Percentiles rank a stretch among this genome's conserved stretches.
Evolutionary conservation across 306 rosid genomes (phyloP).

Genomic region (Cicer yamashitae): DNA sequence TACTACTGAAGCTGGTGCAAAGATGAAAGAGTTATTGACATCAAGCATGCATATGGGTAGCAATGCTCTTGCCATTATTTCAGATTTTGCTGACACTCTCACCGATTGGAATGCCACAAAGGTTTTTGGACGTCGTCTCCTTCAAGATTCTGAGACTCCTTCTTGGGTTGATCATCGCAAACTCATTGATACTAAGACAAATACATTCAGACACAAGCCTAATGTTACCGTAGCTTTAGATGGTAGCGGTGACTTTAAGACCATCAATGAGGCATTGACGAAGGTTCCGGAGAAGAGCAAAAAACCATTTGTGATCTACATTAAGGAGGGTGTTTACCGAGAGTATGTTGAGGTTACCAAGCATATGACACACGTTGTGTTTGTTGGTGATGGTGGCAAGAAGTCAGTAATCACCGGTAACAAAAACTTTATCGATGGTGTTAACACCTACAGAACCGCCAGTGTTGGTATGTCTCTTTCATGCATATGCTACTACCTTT

Average conservation of each 20-base stretch:
- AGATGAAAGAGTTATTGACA: constrained; percentile 58
- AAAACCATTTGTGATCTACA: constrained; percentile 55
- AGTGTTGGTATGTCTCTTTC: constrained; percentile 55
- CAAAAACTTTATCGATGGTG: constrained; percentile 60
- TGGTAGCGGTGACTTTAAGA: constrained; percentile 59
- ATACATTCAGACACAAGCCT: constrained; percentile 27
- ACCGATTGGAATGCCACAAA: constrained; percentile 28
- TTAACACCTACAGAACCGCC: constrained; percentile 58
- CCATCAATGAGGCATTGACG: constrained; percentile 54
- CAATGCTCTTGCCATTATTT: constrained; percentile 65
- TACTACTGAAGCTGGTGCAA: constrained; percentile 46
- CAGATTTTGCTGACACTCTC: constrained; percentile 45
- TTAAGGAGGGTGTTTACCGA: constrained; percentile 63
- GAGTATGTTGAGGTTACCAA: constrained; percentile 51
- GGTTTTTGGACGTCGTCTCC: constrained; percentile 42
- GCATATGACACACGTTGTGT: constrained; percentile 48
- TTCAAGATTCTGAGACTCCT: background rate
- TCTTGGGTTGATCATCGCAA: constrained; percentile 31
- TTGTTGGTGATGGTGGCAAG: constrained; percentile 65
- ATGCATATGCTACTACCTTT: background rate
- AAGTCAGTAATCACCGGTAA: constrained; percentile 51
- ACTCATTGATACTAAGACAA: background rate
- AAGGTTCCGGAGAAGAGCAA: constrained; percentile 44
- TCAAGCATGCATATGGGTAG: constrained; percentile 59
- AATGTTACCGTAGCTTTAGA: constrained; percentile 65